A percentile compares a stretch with the other conserved stretches of the same genome.
These are phyloP conservation scores for Globisporangium heterothallicum DNA, from an alignment of 352 stramenopile species.

Conservation along the genomic window DNA sequence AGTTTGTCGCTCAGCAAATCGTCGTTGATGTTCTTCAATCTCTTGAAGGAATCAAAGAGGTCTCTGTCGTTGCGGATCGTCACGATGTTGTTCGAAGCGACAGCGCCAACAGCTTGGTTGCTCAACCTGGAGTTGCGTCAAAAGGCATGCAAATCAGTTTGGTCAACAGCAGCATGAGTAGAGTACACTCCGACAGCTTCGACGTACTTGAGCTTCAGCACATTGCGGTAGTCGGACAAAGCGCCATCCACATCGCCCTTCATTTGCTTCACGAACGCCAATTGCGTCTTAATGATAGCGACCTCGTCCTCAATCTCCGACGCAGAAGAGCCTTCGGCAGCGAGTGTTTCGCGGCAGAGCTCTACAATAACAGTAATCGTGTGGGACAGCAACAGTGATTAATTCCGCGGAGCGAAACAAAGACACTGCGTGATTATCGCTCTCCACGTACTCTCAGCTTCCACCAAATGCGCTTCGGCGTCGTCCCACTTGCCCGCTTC, in stretches of 20 bases:
- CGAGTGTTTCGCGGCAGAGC: slow-evolving; percentile 59
- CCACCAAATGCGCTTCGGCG: slow-evolving; percentile 38
- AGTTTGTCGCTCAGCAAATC: slow-evolving; percentile 59
- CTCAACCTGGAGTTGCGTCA: slow-evolving; percentile 27
- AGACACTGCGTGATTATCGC: neutral
- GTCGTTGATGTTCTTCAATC: slow-evolving; percentile 59
- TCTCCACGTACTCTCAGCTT: slow-evolving; percentile 54
- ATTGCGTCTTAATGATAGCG: slow-evolving; percentile 63
- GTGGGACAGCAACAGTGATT: neutral
- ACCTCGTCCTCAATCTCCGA: slow-evolving; percentile 69
- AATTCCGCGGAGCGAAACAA: neutral
- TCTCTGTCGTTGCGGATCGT: slow-evolving; percentile 73
- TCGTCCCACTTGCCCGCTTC: slow-evolving; percentile 47
- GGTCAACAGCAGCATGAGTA: no score
- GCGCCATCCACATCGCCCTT: slow-evolving; percentile 59
- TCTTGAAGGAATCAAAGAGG: slow-evolving; percentile 81
- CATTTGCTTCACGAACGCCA: slow-evolving; percentile 80
- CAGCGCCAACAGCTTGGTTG: slow-evolving; percentile 54
- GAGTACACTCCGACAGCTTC: no score
- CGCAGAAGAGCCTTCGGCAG: slow-evolving; percentile 41
- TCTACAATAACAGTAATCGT: slow-evolving; percentile 25
- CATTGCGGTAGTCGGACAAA: slow-evolving; percentile 66
- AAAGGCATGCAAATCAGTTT: no score
- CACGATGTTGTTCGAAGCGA: slow-evolving; percentile 81
- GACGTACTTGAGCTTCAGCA: slow-evolving; percentile 77